Base-by-base conservation (phyloP, 805 yeast species). In the Naumovozyma dairenensis region DNA sequence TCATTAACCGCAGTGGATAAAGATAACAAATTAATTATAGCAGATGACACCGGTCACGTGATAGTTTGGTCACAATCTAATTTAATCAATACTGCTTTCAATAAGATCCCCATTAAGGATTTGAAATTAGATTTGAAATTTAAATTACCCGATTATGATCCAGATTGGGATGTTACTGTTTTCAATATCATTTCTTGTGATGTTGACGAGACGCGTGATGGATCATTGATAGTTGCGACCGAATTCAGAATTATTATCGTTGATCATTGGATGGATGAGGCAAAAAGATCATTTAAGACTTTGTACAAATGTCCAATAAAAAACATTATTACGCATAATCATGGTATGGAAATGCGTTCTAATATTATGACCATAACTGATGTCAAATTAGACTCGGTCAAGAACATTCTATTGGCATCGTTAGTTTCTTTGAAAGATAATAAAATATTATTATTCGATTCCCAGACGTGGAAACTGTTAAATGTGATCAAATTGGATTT, bases 31-130 rank as follows among this genome's bases (percentile, higher is more conserved):
- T 33, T 53, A 13, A 16, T 53, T 9, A 20, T 55, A 21, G 39
- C 46, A 3, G 45, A 45, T n/a, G 42, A 41, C 12, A 46, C 42
- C 13, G 48, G 51, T 31, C 49, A 46, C 45, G 49, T 50, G 42
- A 35, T 45, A 22, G 49, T 53, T 4, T 55, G 59, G 57, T 33
- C 41, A 6, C 50, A 49, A 34, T 29, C 35, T 21, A 34, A 41
- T 21, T 32, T 56, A 13, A 38, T 48, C n/a, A 48, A 50, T 31
- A 51, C 59, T 4, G 59, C 61, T 15, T 43, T 46, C 27, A 55
- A 52, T 34, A 48, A 44, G 22, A 29, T 39, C 6, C 39, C 41
- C 20, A 43, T 49, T 18, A 35, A 34, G 24, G 46, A 44, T 20
- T 32, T 52, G 22, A 16, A 29, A 7, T 21, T 28, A 10, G 13